Conservation (phyloP, 1,139 yeast species). For the Yamadazyma mexicana region DNA sequence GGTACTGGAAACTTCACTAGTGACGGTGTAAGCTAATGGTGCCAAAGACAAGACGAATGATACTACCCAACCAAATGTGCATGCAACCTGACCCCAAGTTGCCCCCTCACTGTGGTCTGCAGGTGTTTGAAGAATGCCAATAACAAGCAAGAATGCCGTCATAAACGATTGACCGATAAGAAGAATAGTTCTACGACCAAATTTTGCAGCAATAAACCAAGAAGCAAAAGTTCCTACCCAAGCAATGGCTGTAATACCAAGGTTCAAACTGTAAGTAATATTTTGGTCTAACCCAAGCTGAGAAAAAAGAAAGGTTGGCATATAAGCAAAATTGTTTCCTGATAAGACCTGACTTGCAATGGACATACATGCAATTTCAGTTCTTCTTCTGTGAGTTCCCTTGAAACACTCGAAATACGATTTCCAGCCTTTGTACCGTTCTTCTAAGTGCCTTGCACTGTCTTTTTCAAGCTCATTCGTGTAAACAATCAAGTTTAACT, state of each 20-base stretch:
- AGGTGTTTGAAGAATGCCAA: constrained; percentile 16
- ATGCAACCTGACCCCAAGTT: constrained; percentile 22
- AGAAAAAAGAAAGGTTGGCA: constrained; percentile 33
- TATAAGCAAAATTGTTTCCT: constrained; percentile 15
- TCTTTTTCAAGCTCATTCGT: constrained; percentile 13
- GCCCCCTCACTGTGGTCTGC: constrained; percentile 17
- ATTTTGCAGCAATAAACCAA: constrained; percentile 19
- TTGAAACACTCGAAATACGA: constrained; percentile 21
- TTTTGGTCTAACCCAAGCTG: constrained; percentile 30
- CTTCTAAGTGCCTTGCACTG: constrained; percentile 4
- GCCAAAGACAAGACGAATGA: constrained; percentile 54
- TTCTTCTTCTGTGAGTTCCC: constrained; percentile 21
- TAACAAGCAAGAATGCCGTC: constrained; percentile 22
- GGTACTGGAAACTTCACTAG: constrained; percentile 55
- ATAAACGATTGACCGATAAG: constrained; percentile 21
- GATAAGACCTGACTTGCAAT: constrained; percentile 12
- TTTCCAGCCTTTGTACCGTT: constrained; percentile 17
- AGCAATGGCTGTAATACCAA: constrained; percentile 23
- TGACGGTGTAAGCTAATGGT: constrained; percentile 56
- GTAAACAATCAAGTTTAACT: constrained; percentile 11
- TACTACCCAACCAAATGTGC: constrained; percentile 37
- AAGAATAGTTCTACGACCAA: constrained; percentile 22
- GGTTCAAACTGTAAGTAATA: constrained; percentile 28
- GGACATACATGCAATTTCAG: constrained; percentile 22
- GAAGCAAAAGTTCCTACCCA: constrained; percentile 19